Conservation (phyloP, 2,329 filamentous ascomycete species). For the Scedosporium dehoogii region DNA sequence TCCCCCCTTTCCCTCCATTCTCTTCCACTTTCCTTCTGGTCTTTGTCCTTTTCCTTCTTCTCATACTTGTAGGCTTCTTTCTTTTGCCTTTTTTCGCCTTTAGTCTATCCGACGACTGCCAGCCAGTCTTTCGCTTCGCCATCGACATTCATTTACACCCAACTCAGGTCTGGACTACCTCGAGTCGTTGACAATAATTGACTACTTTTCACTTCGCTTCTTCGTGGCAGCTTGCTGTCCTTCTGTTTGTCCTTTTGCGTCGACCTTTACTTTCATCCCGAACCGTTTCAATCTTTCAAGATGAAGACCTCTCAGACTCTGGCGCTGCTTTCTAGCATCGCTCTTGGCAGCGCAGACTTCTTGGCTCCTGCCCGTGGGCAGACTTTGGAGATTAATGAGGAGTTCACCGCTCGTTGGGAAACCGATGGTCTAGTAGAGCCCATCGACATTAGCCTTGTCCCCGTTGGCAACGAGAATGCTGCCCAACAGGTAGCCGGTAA, state of each 20-base stretch:
- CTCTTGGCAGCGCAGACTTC: conserved; percentile 2
- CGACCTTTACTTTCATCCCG: neutral
- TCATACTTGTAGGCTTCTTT: neutral
- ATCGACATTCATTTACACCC: neutral
- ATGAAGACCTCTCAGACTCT: conserved; percentile 6
- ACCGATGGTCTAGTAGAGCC: conserved; percentile 2
- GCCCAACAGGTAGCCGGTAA: conserved; percentile 4
- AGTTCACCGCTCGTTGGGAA: neutral
- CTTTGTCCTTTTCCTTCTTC: neutral
- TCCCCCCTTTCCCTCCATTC: neutral
- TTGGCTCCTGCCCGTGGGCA: neutral
- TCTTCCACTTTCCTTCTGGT: neutral
- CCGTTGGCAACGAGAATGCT: neutral
- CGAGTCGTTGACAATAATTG: neutral
- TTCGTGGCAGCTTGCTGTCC: conserved; percentile 4
- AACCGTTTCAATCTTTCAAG: neutral
- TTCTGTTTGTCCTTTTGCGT: neutral
- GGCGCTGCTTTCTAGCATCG: conserved; percentile 6
- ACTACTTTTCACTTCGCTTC: neutral
- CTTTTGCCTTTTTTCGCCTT: neutral
- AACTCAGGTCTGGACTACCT: conserved; percentile 7
- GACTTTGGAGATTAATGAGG: neutral
- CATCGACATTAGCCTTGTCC: neutral
- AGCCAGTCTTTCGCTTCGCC: conserved; percentile 2
- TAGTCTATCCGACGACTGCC: conserved; percentile 2